phyloP scores from a whole-genome alignment of 148 eudicot species.

The Nepenthes mirabilis region DNA sequence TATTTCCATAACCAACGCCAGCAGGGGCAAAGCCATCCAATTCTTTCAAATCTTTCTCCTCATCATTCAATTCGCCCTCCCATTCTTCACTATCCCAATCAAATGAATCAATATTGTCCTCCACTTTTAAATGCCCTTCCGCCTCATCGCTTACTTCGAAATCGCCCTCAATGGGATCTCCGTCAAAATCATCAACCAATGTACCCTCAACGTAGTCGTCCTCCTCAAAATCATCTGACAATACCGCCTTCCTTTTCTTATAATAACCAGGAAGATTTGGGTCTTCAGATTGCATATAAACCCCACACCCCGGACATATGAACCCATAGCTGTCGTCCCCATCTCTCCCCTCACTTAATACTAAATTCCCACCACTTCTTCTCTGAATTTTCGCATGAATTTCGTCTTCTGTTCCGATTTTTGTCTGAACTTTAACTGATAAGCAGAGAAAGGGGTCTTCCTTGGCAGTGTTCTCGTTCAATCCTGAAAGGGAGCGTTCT shows the following conservation, averaged over 20 bases:
- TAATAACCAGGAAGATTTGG: slow-evolving; percentile 74
- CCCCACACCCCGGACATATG: slow-evolving; percentile 93
- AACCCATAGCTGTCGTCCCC: slow-evolving; percentile 56
- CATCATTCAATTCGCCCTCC: slow-evolving; percentile 39
- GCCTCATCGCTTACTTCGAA: slow-evolving; percentile 19
- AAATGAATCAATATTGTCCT: slow-evolving; percentile 14
- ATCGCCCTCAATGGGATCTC: slow-evolving; percentile 29
- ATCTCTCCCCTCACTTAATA: slow-evolving; percentile 87
- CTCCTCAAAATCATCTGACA: slow-evolving; percentile 12
- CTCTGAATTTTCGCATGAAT: slow-evolving; percentile 21
- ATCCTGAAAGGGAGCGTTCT: slow-evolving; percentile 21
- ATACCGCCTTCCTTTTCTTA: slow-evolving; percentile 41
- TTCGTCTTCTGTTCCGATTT: slow-evolving; percentile 21
- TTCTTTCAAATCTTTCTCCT: slow-evolving; percentile 37
- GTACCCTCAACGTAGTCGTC: slow-evolving; percentile 14
- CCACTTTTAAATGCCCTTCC: slow-evolving; percentile 16
- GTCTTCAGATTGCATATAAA: slow-evolving; percentile 89
- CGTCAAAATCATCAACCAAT: slow-evolving; percentile 26
- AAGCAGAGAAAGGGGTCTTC: slow-evolving; percentile 19
- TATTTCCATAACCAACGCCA: slow-evolving; percentile 79
- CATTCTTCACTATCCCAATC: slow-evolving; percentile 71
- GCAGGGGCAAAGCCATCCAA: slow-evolving; percentile 63
- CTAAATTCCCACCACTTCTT: slow-evolving; percentile 29
- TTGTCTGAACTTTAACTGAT: slow-evolving; percentile 36
- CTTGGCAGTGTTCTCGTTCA: slow-evolving; percentile 15